Conservation (phyloP, 169 alveolate species). For the Plasmodium berghei region DNA sequence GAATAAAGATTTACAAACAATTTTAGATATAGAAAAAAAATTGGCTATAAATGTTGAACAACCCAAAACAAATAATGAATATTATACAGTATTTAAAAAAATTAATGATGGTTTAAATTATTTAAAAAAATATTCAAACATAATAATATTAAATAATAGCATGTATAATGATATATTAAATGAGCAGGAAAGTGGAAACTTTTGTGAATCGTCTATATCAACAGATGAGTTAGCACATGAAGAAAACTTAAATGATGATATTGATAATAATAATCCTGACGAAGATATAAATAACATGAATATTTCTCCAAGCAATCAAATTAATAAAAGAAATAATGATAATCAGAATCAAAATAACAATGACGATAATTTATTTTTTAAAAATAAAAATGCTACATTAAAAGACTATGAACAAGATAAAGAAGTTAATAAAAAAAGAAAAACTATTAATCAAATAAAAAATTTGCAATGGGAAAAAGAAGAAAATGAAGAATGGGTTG, state of each 20-base stretch:
- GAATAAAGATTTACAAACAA: slow-evolving; percentile 47
- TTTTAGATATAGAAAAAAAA: slow-evolving; percentile 28
- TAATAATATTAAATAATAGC: slow-evolving; percentile 13
- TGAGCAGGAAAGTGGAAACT: slow-evolving; percentile 7
- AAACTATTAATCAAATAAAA: slow-evolving; percentile 43
- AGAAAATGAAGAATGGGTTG: slow-evolving; percentile 77
- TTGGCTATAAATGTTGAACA: not conserved
- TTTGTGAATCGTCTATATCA: slow-evolving; percentile 39
- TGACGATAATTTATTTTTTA: slow-evolving; percentile 21
- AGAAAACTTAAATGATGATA: slow-evolving; percentile 15
- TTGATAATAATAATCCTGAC: not conserved
- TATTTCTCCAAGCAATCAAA: slow-evolving; percentile 24
- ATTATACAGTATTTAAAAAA: slow-evolving; percentile 34
- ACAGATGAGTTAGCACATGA: slow-evolving; percentile 45
- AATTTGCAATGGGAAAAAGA: slow-evolving; percentile 54
- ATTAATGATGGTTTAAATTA: slow-evolving; percentile 49
- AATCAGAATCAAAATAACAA: slow-evolving; percentile 9
- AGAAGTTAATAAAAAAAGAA: slow-evolving; percentile 54
- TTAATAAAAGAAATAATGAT: slow-evolving; percentile 16
- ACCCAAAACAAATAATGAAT: slow-evolving; percentile 23
- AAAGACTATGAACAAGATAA: slow-evolving; percentile 22
- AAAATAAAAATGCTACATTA: not conserved
- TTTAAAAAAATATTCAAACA: slow-evolving; percentile 53
- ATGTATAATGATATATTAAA: slow-evolving; percentile 37
- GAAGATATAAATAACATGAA: slow-evolving; percentile 15